Percentiles rank a stretch among this genome's conserved stretches.
Evolutionary conservation across 192 early-diverging fungal genomes (phyloP).

Genomic region (Coemansia sp.): DNA sequence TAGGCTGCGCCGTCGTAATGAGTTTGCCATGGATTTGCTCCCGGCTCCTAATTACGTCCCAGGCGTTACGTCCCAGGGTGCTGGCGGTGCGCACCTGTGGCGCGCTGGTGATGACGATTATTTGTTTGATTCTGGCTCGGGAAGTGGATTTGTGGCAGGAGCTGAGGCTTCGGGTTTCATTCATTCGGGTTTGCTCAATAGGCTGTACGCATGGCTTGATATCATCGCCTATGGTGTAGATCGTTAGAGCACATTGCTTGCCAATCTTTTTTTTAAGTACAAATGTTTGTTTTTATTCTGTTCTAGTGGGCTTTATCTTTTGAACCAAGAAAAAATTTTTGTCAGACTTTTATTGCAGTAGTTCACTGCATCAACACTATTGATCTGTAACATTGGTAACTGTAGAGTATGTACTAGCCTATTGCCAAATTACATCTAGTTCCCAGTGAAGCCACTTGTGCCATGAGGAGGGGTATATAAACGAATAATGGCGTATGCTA

Average conservation of each 20-base stretch:
- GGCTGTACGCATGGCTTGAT: conserved; percentile 62
- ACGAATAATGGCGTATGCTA: too few species aligned
- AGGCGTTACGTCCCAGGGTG: conserved; percentile 4
- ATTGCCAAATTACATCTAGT: too few species aligned
- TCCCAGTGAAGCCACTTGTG: too few species aligned
- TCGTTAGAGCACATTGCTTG: too few species aligned
- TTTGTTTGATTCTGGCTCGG: background rate
- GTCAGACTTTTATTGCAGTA: too few species aligned
- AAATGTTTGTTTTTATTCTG: background rate
- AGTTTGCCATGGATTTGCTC: conserved; percentile 34
- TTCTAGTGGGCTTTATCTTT: background rate
- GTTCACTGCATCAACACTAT: too few species aligned
- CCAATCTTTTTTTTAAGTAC: too few species aligned
- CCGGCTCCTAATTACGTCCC: conserved; percentile 29
- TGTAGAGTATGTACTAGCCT: too few species aligned
- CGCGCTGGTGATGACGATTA: conserved; percentile 17
- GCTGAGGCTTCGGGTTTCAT: conserved; percentile 56
- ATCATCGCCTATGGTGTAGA: conserved; percentile 31
- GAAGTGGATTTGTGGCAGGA: conserved; percentile 6
- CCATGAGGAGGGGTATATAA: too few species aligned
- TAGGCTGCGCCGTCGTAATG: conserved; percentile 5
- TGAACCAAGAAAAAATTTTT: too few species aligned
- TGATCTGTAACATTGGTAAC: too few species aligned
- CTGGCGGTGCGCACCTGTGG: conserved; percentile 25
- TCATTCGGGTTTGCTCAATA: conserved; percentile 63